Evolutionary conservation across 2,329 filamentous ascomycete species (phyloP).

Genomic region (Curvularia sp.): DNA sequence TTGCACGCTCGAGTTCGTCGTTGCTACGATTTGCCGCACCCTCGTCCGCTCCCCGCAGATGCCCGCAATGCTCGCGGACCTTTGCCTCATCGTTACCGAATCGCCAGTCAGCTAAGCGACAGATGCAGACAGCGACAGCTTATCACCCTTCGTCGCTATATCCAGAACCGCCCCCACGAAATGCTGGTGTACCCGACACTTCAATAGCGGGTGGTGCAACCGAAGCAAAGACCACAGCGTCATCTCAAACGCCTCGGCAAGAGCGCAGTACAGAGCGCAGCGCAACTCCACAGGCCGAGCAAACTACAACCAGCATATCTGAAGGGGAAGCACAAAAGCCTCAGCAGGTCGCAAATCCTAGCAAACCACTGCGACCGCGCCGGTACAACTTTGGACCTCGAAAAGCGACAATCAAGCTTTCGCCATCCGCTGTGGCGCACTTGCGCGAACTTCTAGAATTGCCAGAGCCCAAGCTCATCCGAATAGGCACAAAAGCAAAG

Average conservation of each 20-base stretch:
- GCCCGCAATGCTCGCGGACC: constrained; percentile 56
- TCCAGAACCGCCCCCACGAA: constrained; percentile 64
- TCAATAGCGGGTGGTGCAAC: constrained; percentile 65
- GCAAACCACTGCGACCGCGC: constrained; percentile 62
- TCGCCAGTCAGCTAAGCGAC: constrained; percentile 47
- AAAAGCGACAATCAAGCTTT: constrained; percentile 91
- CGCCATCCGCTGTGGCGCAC: constrained; percentile 79
- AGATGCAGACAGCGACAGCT: constrained; percentile 70
- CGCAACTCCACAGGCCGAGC: constrained; percentile 29
- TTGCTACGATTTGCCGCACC: constrained; percentile 39
- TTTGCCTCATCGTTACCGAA: constrained; percentile 53
- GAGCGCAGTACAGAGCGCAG: constrained; percentile 27
- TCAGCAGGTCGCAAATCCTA: constrained; percentile 55
- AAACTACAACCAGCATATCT: constrained; percentile 57
- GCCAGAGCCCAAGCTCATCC: constrained; percentile 89
- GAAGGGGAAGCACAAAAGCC: constrained; percentile 72
- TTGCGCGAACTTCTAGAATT: constrained; percentile 78
- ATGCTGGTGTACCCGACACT: constrained; percentile 64
- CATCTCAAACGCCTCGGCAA: constrained; percentile 51
- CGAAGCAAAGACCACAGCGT: constrained; percentile 57
- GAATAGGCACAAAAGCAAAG: constrained; percentile 90
- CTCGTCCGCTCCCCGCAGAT: constrained; percentile 39
- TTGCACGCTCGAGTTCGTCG: constrained; percentile 36
- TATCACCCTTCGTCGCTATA: constrained; percentile 68
- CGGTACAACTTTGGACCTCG: constrained; percentile 75